phyloP scores from a whole-genome alignment of 139 green algal genomes.

The Spirogloea muscicola region DNA sequence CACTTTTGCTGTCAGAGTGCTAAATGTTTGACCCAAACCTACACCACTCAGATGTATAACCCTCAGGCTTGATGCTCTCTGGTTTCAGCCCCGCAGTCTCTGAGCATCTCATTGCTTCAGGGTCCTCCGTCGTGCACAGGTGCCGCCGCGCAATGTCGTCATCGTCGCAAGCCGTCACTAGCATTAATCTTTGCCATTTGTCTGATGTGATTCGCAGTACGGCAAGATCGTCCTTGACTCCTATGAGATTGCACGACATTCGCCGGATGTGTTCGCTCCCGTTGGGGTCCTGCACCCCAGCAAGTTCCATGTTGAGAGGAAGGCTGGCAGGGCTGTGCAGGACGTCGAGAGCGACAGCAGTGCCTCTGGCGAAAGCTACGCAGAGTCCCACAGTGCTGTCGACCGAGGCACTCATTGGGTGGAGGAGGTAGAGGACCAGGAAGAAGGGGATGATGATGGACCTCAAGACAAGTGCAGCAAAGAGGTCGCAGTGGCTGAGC shows the following conservation, averaged over 20 bases:
- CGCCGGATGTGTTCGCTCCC: slow-evolving; percentile 7
- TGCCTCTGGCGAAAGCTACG: not conserved
- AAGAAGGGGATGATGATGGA: not conserved
- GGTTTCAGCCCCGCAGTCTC: too few species aligned
- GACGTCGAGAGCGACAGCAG: not conserved
- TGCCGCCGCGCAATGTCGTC: too few species aligned
- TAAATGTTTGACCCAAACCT: too few species aligned
- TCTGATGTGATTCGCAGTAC: slow-evolving; percentile 14
- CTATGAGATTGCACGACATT: slow-evolving; percentile 48
- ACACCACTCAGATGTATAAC: too few species aligned
- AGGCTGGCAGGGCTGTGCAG: too few species aligned
- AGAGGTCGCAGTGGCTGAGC: not conserved
- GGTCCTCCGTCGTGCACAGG: too few species aligned
- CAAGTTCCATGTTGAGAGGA: slow-evolving; percentile 70
- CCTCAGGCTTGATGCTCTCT: too few species aligned
- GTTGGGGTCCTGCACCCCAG: slow-evolving; percentile 53
- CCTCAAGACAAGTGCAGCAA: not conserved
- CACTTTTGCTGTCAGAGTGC: too few species aligned
- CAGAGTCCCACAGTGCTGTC: slow-evolving; percentile 1
- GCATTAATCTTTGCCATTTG: not conserved
- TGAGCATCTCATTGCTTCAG: too few species aligned
- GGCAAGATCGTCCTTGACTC: slow-evolving; percentile 60
- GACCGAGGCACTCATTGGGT: not conserved
- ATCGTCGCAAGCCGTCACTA: not conserved
- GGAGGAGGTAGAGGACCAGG: not conserved